Conservation (phyloP, 2,329 filamentous ascomycete genomes). For the Mycosphaerella sp. region DNA sequence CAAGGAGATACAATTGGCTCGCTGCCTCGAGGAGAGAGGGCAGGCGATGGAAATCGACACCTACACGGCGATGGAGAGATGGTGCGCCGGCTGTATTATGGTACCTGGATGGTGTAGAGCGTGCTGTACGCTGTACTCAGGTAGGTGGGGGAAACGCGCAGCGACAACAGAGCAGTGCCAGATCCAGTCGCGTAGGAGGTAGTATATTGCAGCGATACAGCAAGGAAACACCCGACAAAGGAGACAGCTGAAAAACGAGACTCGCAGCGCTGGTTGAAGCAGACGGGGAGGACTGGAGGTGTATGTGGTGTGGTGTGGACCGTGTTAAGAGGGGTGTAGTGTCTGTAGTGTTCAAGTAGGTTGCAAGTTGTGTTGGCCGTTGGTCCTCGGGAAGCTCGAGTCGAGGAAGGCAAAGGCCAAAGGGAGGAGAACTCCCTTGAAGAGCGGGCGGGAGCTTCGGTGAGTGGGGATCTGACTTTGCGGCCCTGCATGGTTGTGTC, state of each 20-base stretch:
- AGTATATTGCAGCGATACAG: slow-evolving; percentile 3
- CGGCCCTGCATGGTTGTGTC: too few species aligned
- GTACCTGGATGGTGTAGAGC: background rate
- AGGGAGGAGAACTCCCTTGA: too few species aligned
- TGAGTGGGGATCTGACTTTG: too few species aligned
- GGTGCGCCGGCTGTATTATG: background rate
- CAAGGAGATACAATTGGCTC: slow-evolving; percentile 12
- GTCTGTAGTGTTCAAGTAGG: too few species aligned
- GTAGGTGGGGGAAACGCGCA: background rate
- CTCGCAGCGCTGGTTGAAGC: background rate
- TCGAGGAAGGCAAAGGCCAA: too few species aligned
- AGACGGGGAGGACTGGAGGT: background rate
- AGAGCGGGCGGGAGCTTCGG: too few species aligned
- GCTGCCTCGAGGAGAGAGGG: background rate
- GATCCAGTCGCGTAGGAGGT: background rate
- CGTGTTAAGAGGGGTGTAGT: too few species aligned
- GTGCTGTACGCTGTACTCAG: background rate
- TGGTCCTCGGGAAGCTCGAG: too few species aligned
- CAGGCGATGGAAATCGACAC: slow-evolving; percentile 6
- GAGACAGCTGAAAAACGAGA: slow-evolving; percentile 5
- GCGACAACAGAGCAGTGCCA: background rate
- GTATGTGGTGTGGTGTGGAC: background rate
- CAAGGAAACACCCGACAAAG: slow-evolving; percentile 10
- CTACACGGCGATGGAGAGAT: slow-evolving; percentile 8
- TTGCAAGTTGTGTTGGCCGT: too few species aligned